Base-by-base conservation (phyloP, 1,284 basidiomycete genomes). In the Coniferiporia weirii region DNA sequence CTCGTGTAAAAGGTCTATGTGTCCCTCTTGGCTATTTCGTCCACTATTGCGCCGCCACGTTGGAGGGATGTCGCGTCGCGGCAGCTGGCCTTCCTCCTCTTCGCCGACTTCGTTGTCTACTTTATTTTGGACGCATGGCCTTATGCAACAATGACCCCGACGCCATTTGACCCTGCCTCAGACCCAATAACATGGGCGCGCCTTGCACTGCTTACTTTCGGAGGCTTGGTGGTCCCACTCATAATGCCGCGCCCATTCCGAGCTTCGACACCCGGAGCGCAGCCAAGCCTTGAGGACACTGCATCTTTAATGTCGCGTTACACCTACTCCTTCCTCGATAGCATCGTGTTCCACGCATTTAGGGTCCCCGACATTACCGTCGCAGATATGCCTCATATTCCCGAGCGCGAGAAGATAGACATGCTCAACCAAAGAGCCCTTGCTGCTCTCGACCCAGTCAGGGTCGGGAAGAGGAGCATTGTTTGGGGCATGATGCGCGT, bases 51-150 rank as follows among this genome's bases (percentile, higher is more conserved):
- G 67, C n/a, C 55, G 66, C 45, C 40, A 13, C 34, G 27, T 20
- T 61, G 38, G 61, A 57, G 56, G 22, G 52, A 59, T n/a, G 17
- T 55, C 7, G 20, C 63, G 1, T 47, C 51, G 5, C 53, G 53
- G 12, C 74, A 75, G 54, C 64, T 73, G 12, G 56, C 63, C 3
- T 46, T 69, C 4, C 65, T 80, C 6, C 66, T 81, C 15, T 58
- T 77, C 47, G 52, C 74, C 54, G 73, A 73, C 0, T 78, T 75
- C 64, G 65, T 56, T 1, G 69, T 82, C 0, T 83, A 76, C 66
- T 69, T 70, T 10, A 81, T 80, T 63, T 75, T 81, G 48, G 79
- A 84, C 65, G 63, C 83, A 22, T 78, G 73, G 68, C 82, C 82
- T 0, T 64, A 80, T 4, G 65, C 75, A 19, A 80, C 79, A 0